Conservation (phyloP, 495 filamentous ascomycete genomes). For the Gamarada debralockiae region DNA sequence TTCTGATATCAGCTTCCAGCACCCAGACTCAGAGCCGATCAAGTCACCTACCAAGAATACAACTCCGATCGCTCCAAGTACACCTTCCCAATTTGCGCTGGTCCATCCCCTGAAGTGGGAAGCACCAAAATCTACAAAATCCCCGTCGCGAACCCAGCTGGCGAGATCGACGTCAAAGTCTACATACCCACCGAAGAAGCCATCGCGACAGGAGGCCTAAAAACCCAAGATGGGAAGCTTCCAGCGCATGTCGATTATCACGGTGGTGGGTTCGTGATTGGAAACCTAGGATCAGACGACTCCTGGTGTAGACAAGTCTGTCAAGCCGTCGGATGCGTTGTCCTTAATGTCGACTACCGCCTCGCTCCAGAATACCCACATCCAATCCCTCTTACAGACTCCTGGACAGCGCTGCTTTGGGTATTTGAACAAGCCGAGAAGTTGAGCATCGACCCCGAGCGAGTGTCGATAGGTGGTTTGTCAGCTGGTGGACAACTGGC, state of each 20-base stretch:
- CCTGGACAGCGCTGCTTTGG: constrained; percentile 42
- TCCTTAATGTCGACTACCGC: constrained; percentile 41
- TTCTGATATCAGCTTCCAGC: too few species aligned
- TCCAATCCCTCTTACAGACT: constrained; percentile 30
- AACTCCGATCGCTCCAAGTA: constrained; percentile 30
- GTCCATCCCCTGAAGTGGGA: constrained; percentile 27
- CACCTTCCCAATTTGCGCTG: constrained; percentile 26
- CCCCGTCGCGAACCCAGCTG: constrained; percentile 28
- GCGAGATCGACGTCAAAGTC: constrained; percentile 31
- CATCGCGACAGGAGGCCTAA: constrained; percentile 22
- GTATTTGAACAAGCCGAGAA: constrained; percentile 30
- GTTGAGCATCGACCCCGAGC: constrained; percentile 34
- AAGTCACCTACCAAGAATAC: constrained; percentile 36
- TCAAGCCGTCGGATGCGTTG: constrained; percentile 44
- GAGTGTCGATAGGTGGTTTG: constrained; percentile 32
- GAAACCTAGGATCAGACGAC: constrained; percentile 53
- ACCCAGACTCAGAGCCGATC: constrained; percentile 25
- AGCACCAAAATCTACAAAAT: constrained; percentile 29
- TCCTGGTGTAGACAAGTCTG: constrained; percentile 51
- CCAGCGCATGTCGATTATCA: constrained; percentile 61
- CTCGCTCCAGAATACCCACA: constrained; percentile 35
- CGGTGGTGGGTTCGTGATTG: constrained; percentile 66
- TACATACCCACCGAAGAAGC: constrained; percentile 31
- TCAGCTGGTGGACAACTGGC: constrained; percentile 37
- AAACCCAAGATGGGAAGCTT: constrained; percentile 23